Conservation (phyloP, 306 rosid species). For the Acmispon strigosus region DNA sequence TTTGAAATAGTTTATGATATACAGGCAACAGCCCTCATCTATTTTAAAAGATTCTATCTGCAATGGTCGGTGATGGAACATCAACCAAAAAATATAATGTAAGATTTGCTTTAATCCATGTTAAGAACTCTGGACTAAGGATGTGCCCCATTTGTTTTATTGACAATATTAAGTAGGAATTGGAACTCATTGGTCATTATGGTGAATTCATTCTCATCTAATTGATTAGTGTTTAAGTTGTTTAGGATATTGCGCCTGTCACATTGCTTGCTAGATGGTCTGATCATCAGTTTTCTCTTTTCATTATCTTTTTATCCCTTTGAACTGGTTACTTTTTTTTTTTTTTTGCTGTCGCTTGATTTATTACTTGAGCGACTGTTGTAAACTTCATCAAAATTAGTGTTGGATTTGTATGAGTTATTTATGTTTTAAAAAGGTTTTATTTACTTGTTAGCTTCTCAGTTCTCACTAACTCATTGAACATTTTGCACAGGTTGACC, state of each 20-base stretch:
- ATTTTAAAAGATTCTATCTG: conserved; percentile 89
- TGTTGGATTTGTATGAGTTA: background rate
- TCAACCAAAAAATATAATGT: conserved; percentile 86
- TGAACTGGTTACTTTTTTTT: background rate
- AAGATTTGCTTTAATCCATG: conserved; percentile 32
- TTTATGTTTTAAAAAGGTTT: background rate
- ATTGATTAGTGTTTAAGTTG: background rate
- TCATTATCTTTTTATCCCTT: background rate
- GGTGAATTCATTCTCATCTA: conserved; percentile 7
- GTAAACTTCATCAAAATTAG: background rate
- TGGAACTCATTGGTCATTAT: conserved; percentile 7
- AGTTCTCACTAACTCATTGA: background rate
- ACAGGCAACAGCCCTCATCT: conserved; percentile 90
- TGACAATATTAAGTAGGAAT: background rate
- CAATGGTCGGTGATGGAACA: conserved; percentile 97
- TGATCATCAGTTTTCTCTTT: background rate
- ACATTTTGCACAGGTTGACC: conserved; percentile 64
- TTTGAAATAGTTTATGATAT: conserved; percentile 30
- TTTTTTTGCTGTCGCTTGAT: conserved; percentile 5
- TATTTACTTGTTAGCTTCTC: conserved; percentile 1
- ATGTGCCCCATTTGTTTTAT: background rate
- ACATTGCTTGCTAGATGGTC: conserved; percentile 7
- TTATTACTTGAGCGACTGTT: background rate
- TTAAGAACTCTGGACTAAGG: background rate
- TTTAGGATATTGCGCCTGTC: conserved; percentile 1